Base-by-base conservation (phyloP, 2,329 filamentous ascomycete species). In the Fusarium dlaminii region DNA sequence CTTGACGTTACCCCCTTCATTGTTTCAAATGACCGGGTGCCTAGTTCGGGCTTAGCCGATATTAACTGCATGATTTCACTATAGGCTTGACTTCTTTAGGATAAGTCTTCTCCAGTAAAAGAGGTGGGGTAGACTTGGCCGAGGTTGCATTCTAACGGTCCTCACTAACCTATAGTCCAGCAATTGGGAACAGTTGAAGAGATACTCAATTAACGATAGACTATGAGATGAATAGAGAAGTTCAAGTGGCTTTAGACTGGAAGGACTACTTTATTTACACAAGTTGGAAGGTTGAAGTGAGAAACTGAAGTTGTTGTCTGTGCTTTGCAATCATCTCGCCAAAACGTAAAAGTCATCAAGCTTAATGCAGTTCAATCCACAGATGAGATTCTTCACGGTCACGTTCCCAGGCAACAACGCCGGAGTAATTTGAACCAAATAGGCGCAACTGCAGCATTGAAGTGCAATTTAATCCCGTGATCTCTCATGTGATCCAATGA, bases 1-100 rank as follows among this genome's bases (percentile, higher is more conserved):
- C 63, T 68, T 68, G 48, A 60, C 30, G 32, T 49, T 48, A n/a
- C 67, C 67, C 67, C 67, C 67, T 70, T 70, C 66, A 70, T 70
- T 70, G 66, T 70, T 70, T 70, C 67, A 70, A 61, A 63, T 43
- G 32, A 63, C 15, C 9, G 12, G 8, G 42, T 58, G n/a, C 54
- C 42, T 59, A 48, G 32, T 63, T 58, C 43, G 34, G 40, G 52
- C 32, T 58, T 63, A 63, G 60, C 54, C 32, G 51, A 34, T 45
- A 57, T 43, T 63, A 56, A 56, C 54, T 34, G 54, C 24, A 27
- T 55, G 32, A 57, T 24, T 36, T 32, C 15, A 13, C 1, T 24
- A 12, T 27, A 7, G 18, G 37, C 60, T 63, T 58, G 32, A 45
- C 60, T 58, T 6, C 1, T 46, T 58, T 1, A 8, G 52, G 52